Base-by-base conservation (phyloP, 192 early-diverging fungal genomes). In the Coemansia sp. region DNA sequence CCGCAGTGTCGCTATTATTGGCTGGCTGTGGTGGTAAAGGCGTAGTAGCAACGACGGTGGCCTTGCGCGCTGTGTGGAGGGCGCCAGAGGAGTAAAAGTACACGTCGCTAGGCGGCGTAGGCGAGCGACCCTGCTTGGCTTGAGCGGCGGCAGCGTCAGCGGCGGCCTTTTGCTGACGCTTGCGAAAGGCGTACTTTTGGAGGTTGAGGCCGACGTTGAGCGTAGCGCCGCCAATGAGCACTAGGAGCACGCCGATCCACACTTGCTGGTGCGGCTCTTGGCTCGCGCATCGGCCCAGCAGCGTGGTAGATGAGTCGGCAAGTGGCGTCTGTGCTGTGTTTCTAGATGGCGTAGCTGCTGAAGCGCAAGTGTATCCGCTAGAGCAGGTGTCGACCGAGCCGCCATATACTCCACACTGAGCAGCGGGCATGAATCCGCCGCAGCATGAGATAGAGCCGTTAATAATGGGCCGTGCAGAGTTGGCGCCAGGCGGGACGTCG, bases 121-220 rank as follows among this genome's bases (percentile, higher is more conserved):
- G 74, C 39, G 74, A 57, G 3, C 16, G 65, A 6, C 16, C 38
- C 0, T 47, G 49, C 22, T 50, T 66, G 29, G 44, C 38, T 15
- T 11, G 13, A 22, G 39, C 64, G 1, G 67, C 69, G 8, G 69
- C 62, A 16, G 46, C 69, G 27, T 66, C 68, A 6, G 70, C 71
- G 5, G 82, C 70, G 43, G 66, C 49, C 64, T 85, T 83, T 39
- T 90, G 85, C 63, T 88, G 79, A 1, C 88, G 84, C 69, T 92
- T 91, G 8, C 90, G 76, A 22, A 92, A 86, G 1, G 91, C 92
- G 20, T 91, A 87, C 62, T 94, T 94, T 75, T 94, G 92, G 68
- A 92, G 70, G 65, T 94, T 94, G 27, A 94, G 76, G n/a, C 92
- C 92, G 58, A 94, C 76, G 70, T 94, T 94, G 41, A 88, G 77